phyloP scores from a whole-genome alignment of 495 filamentous ascomycete genomes.

The Immersiella caudata region DNA sequence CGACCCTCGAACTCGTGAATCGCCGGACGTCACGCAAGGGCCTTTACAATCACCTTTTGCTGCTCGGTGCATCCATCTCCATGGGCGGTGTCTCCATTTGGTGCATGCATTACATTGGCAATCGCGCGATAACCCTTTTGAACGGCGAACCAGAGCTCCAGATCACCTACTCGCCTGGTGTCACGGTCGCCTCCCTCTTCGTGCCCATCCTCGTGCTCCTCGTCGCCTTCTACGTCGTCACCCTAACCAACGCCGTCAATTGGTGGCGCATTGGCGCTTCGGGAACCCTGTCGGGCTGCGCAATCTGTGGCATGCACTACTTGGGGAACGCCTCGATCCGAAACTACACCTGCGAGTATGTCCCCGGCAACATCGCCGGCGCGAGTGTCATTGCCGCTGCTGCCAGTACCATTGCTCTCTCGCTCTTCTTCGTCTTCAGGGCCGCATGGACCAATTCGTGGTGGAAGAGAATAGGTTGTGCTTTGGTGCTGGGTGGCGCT shows the following conservation, averaged over 20 bases:
- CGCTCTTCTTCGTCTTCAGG: conserved; percentile 75
- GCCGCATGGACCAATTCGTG: conserved; percentile 77
- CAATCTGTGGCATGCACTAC: conserved; percentile 90
- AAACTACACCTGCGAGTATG: conserved; percentile 71
- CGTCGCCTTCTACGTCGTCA: conserved; percentile 70
- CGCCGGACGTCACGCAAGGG: conserved; percentile 69
- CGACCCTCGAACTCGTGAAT: conserved; percentile 82
- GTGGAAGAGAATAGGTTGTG: conserved; percentile 72
- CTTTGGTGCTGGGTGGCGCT: conserved; percentile 66
- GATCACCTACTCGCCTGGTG: conserved; percentile 71
- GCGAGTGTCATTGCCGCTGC: conserved; percentile 71
- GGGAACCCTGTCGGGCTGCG: conserved; percentile 68
- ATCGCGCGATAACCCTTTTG: conserved; percentile 73
- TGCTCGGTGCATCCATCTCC: conserved; percentile 68
- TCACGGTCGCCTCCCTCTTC: conserved; percentile 78
- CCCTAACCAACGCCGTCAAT: conserved; percentile 61
- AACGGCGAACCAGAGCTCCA: conserved; percentile 63
- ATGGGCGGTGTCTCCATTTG: conserved; percentile 84
- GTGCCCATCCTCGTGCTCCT: conserved; percentile 75
- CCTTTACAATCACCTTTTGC: conserved; percentile 71
- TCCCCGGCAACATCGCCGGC: conserved; percentile 60
- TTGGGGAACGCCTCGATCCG: conserved; percentile 79
- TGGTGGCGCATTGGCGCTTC: conserved; percentile 62
- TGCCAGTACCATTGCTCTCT: conserved; percentile 67
- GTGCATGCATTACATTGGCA: conserved; percentile 79